These are phyloP conservation scores for Phytophthora fragariaefolia DNA, from an alignment of 352 stramenopile genomes.

Conservation along the genomic window DNA sequence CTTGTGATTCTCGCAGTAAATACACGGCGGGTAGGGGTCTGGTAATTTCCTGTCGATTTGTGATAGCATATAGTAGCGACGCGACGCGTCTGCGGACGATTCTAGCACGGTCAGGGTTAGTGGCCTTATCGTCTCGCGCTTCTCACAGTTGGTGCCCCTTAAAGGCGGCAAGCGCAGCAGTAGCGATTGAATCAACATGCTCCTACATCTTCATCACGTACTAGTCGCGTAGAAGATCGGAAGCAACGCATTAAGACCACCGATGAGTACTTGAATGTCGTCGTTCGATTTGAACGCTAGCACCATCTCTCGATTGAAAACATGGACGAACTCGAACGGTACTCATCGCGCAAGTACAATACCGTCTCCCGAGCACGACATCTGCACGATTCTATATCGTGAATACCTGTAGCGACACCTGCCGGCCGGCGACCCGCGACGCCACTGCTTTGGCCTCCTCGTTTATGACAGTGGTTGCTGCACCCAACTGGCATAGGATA, in stretches of 20 bases:
- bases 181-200: neutral
- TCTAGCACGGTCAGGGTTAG: neutral
- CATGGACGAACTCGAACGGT: constrained; percentile 4
- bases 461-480: too few relatives aligned
- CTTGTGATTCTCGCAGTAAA: neutral
- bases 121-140: neutral
- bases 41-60: neutral
- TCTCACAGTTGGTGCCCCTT: neutral
- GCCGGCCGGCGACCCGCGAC: too few relatives aligned
- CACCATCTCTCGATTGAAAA: neutral
- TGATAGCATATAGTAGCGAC: neutral
- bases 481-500: too few relatives aligned
- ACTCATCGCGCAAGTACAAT: neutral
- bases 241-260: neutral
- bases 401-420: neutral
- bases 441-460: too few relatives aligned
- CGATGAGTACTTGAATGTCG: neutral
- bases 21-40: neutral
- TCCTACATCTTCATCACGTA: neutral
- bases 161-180: neutral
- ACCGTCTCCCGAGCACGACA: neutral
- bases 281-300: neutral
- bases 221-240: constrained; percentile 1
- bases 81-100: neutral
- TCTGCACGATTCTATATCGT: neutral